Conservation (phyloP, 441 rosid species). For the Gossypium trilobum region DNA sequence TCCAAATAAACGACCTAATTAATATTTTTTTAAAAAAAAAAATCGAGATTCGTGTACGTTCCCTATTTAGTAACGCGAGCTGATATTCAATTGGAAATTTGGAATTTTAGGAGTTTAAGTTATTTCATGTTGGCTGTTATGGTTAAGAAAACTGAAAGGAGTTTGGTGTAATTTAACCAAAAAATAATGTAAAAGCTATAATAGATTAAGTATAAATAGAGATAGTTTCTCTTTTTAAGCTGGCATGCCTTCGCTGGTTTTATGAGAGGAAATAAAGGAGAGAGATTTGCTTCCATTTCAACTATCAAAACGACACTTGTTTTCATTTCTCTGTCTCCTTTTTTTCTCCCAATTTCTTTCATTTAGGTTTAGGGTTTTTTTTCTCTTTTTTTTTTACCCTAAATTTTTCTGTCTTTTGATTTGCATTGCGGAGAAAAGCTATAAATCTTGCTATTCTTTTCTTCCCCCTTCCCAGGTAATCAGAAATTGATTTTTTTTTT, state of each 20-base stretch:
- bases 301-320: constrained; percentile 30
- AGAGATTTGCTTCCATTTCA: constrained; percentile 1
- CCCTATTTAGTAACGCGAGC: background rate
- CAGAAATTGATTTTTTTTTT: background rate
- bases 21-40: background rate
- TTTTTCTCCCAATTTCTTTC: constrained; percentile 16
- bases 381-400: background rate
- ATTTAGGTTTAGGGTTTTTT: constrained; percentile 28
- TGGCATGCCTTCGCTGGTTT: constrained; percentile 7
- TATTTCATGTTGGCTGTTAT: background rate
- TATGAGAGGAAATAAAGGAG: background rate
- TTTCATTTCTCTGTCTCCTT: constrained; percentile 10
- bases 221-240: background rate
- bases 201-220: constrained; percentile 24
- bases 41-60: background rate
- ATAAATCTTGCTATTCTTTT: background rate
- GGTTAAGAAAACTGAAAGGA: background rate
- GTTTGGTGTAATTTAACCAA: background rate
- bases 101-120: background rate
- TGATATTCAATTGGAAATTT: background rate
- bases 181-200: background rate
- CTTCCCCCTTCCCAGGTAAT: constrained; percentile 9
- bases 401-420: background rate
- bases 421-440: constrained; percentile 7
- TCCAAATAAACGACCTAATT: too few relatives aligned